Conservation (phyloP, 257 asterid species). For the Ilex asprella region DNA sequence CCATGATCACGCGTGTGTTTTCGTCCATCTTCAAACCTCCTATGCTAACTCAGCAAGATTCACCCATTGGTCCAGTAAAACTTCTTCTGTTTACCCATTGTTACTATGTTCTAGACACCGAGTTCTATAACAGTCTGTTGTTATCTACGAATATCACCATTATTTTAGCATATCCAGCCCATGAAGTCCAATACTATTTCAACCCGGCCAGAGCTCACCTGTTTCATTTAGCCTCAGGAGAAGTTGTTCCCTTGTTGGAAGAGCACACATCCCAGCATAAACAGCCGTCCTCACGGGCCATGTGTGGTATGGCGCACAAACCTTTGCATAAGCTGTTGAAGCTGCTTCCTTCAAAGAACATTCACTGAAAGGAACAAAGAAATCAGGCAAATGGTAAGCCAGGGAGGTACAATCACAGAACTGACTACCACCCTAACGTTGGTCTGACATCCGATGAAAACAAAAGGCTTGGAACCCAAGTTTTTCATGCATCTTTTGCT, state of each 20-base stretch:
- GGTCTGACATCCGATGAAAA: too few species aligned
- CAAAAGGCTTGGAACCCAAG: too few species aligned
- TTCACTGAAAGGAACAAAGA: constrained; percentile 33
- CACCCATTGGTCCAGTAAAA: not conserved
- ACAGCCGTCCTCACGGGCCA: constrained; percentile 96
- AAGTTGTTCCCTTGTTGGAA: constrained; percentile 88
- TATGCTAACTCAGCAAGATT: not conserved
- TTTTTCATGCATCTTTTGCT: too few species aligned
- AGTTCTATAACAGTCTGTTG: not conserved
- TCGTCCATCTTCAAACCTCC: too few species aligned
- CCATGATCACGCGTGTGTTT: too few species aligned
- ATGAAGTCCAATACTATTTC: too few species aligned
- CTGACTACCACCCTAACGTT: too few species aligned
- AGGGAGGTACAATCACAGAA: too few species aligned
- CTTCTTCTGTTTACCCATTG: not conserved
- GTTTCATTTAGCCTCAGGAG: constrained; percentile 71
- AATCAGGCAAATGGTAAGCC: not conserved
- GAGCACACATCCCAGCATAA: constrained; percentile 95
- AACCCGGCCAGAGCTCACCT: constrained; percentile 30
- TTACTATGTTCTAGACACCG: too few species aligned
- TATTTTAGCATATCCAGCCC: not conserved
- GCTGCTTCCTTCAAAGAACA: constrained; percentile 75
- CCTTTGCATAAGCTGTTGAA: constrained; percentile 65
- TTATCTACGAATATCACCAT: not conserved
- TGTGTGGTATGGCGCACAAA: constrained; percentile 89